Evolutionary conservation across 2,329 filamentous ascomycete genomes (phyloP).

Genomic region (Aspergillus floridensis): DNA sequence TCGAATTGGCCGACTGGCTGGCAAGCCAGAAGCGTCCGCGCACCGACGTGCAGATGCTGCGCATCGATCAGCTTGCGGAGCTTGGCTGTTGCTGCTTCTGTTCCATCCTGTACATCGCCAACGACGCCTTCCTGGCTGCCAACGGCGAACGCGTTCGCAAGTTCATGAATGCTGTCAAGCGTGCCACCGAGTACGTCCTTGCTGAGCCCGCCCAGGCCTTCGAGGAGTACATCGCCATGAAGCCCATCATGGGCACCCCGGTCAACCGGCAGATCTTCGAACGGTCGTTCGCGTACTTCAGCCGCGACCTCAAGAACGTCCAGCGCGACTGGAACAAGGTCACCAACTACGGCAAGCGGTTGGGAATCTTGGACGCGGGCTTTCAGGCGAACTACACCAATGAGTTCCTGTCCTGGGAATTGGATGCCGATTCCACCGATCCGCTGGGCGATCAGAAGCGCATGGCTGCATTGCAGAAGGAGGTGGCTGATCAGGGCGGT

Average conservation of each 20-base stretch:
- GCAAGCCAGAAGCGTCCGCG: conserved; percentile 59
- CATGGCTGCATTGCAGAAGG: conserved; percentile 67
- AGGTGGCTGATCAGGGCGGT: conserved; percentile 63
- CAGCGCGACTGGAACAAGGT: conserved; percentile 74
- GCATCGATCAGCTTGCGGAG: conserved; percentile 76
- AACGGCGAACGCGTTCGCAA: conserved; percentile 64
- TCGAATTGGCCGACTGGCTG: conserved; percentile 76
- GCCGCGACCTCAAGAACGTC: conserved; percentile 71
- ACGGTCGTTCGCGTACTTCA: conserved; percentile 75
- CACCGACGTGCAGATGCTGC: conserved; percentile 73
- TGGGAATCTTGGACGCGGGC: conserved; percentile 61
- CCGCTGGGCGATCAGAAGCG: conserved; percentile 71
- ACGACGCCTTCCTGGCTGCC: conserved; percentile 65
- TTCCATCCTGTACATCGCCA: conserved; percentile 76
- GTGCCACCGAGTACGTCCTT: conserved; percentile 70
- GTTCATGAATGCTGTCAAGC: conserved; percentile 72
- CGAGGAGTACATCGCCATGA: conserved; percentile 68
- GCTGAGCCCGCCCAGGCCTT: conserved; percentile 62
- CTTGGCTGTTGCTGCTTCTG: conserved; percentile 84
- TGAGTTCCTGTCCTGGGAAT: conserved; percentile 63
- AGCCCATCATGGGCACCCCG: conserved; percentile 64
- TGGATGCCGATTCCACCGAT: conserved; percentile 64
- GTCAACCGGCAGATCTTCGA: conserved; percentile 79
- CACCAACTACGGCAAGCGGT: conserved; percentile 70
- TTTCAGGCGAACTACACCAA: conserved; percentile 77